Evolutionary conservation across 2,329 filamentous ascomycete genomes (phyloP).

Genomic region (Madurella mycetomatis): DNA sequence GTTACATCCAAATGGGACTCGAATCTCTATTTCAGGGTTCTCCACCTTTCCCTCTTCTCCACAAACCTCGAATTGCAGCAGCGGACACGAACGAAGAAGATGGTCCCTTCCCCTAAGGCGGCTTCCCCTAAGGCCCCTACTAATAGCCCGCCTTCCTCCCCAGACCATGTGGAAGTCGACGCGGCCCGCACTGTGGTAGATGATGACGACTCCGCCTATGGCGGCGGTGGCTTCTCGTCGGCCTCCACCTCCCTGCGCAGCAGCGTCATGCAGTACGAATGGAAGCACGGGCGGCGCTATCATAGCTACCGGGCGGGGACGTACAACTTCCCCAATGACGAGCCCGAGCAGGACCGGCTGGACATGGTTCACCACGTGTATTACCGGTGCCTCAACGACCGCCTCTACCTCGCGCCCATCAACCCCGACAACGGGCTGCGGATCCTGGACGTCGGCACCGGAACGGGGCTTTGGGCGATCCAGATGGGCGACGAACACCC

Average conservation of each 20-base stretch:
- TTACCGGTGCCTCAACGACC: constrained; percentile 19
- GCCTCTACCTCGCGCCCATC: constrained; percentile 19
- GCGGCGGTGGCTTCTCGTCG: constrained; percentile 1
- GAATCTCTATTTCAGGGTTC: too few relatives aligned
- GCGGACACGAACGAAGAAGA: too few relatives aligned
- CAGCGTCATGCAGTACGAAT: constrained; percentile 17
- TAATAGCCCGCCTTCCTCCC: too few relatives aligned
- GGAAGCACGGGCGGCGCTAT: constrained; percentile 31
- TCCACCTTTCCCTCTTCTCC: too few relatives aligned
- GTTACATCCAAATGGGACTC: too few relatives aligned
- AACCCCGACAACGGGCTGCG: constrained; percentile 7
- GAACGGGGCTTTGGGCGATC: constrained; percentile 42
- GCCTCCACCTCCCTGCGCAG: constrained; percentile 8
- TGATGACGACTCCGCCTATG: constrained; percentile 1
- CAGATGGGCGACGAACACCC: constrained; percentile 51
- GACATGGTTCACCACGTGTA: constrained; percentile 32
- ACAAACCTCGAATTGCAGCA: too few relatives aligned
- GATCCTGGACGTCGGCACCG: constrained; percentile 56
- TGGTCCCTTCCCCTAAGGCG: too few relatives aligned
- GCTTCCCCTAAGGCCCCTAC: too few relatives aligned
- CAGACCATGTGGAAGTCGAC: too few relatives aligned
- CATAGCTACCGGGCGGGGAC: constrained; percentile 32
- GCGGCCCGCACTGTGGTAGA: too few relatives aligned
- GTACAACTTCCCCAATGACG: constrained; percentile 37
- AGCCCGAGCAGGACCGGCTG: constrained; percentile 34